Evolutionary conservation across 2,329 filamentous ascomycete genomes (phyloP), one percentile per base, ranked within the genome.

Genomic region (Verticillium zaregamsianum): DNA sequence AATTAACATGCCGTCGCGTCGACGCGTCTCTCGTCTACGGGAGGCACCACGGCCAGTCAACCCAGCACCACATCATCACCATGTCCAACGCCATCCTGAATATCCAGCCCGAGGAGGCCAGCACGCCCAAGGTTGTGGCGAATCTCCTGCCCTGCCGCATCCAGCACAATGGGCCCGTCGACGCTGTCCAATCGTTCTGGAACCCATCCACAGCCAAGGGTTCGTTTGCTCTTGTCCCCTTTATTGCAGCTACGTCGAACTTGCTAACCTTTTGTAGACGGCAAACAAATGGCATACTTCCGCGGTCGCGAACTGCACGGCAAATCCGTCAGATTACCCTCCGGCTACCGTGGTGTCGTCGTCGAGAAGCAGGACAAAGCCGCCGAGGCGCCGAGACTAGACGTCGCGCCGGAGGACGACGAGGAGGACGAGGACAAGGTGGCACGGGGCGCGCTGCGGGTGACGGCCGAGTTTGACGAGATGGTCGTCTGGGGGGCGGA

Each of bases 401-500:
- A 49, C 20, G 45, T 20, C 45, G 17, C 45, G 45, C 45, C 45
- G 23, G 7, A 74, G 39, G 79, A 81, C 2, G 71, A 78, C 1
- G 70, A 75, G 2, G 79, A 81, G 11, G 76, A 82, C 17, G 76
- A 79, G 1, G 77, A 80, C 2, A 77, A 79, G 17, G 69, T 77
- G 49, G 68, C 71, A 8, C 73, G 84, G 1, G 83, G 86, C 11
- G 80, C 80, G 23, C 76, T 94, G 67, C 82, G 90, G 58, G 79
- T 86, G 54, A 80, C 87, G 23, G 87, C 86, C 1, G 81, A 81
- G 17, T 97, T 97, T 71, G 86, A 92, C 7, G 81, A 90, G 60
- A 73, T 97, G 58, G 77, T 92, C 3, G 82, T 97, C n/a, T 98
- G 93, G 93, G 88, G 85, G 0, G 93, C 97, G 73, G 93, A 95